A percentile compares a stretch with the other conserved stretches of the same genome.
These are phyloP conservation scores for Rhodofomes roseus DNA, from an alignment of 1,284 basidiomycete genomes.

Conservation along the genomic window DNA sequence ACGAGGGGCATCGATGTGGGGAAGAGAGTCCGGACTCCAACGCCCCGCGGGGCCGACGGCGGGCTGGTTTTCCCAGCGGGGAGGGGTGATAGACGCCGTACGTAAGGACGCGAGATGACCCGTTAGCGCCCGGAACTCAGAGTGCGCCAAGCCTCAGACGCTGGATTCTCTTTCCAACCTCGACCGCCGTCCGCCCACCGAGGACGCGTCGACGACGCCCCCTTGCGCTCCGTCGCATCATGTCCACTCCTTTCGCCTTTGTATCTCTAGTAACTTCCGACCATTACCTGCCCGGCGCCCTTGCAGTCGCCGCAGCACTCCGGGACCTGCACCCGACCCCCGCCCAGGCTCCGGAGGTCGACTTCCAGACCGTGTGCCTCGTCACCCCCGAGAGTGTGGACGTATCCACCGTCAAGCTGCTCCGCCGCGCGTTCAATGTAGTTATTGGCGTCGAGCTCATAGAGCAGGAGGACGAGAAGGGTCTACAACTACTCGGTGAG, in stretches of 20 bases:
- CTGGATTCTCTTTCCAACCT: neutral
- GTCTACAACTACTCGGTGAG: constrained; percentile 82
- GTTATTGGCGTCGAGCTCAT: constrained; percentile 93
- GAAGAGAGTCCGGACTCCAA: neutral
- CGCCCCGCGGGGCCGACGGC: neutral
- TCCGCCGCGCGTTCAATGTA: constrained; percentile 78
- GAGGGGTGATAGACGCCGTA: neutral
- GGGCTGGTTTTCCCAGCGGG: neutral
- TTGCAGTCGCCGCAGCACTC: constrained; percentile 82
- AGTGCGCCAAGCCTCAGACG: neutral
- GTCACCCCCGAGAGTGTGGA: constrained; percentile 92
- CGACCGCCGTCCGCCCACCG: constrained; percentile 12
- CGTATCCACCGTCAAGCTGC: constrained; percentile 78
- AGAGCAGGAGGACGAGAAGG: constrained; percentile 56
- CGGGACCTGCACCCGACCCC: constrained; percentile 70
- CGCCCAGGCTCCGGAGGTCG: constrained; percentile 50
- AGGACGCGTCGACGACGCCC: constrained; percentile 24
- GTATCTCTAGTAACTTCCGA: constrained; percentile 89
- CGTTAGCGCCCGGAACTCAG: neutral
- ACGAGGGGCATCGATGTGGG: neutral
- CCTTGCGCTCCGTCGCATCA: constrained; percentile 31
- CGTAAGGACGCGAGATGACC: neutral
- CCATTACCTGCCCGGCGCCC: constrained; percentile 88
- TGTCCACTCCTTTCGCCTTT: constrained; percentile 74
- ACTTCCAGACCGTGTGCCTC: constrained; percentile 87